Evolutionary conservation across 148 eudicot genomes (phyloP).

Genomic region (Cornus controversa): DNA sequence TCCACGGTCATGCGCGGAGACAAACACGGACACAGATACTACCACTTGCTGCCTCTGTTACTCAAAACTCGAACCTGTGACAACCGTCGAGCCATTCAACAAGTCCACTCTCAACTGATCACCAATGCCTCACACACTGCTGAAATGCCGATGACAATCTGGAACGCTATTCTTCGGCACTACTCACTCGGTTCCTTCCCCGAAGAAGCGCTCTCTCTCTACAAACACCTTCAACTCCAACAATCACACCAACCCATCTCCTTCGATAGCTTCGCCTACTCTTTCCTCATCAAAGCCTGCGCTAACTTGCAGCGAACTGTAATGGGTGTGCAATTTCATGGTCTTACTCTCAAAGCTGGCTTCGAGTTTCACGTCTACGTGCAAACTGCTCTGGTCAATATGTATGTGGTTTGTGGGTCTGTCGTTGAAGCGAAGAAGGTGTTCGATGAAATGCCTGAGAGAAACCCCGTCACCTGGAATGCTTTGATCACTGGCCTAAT

Average conservation of each 20-base stretch:
- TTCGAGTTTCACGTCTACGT: constrained; percentile 47
- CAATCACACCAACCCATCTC: background rate
- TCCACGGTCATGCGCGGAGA: background rate
- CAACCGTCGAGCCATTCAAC: constrained; percentile 37
- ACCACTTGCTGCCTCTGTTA: constrained; percentile 23
- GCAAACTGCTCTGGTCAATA: constrained; percentile 56
- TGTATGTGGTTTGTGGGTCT: constrained; percentile 48
- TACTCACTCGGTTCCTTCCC: no score
- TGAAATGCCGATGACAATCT: no score
- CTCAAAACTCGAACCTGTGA: constrained; percentile 22
- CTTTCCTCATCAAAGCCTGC: constrained; percentile 55
- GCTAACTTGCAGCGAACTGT: constrained; percentile 17
- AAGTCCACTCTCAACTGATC: constrained; percentile 50
- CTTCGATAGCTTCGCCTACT: constrained; percentile 62
- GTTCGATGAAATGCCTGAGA: constrained; percentile 72
- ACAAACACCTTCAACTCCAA: constrained; percentile 28
- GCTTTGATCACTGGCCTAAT: constrained; percentile 62
- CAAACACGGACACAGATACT: background rate
- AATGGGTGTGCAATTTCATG: constrained; percentile 42
- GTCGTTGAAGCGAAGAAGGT: constrained; percentile 35
- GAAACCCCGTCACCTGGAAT: constrained; percentile 69
- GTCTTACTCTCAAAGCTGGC: constrained; percentile 30
- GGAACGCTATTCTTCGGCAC: no score
- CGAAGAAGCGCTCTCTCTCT: constrained; percentile 46
- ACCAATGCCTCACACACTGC: constrained; percentile 13